Percentiles rank a stretch among this genome's conserved stretches.
Conservation (phyloP, 1,284 basidiomycete species). For the Boletus smithii region DNA sequence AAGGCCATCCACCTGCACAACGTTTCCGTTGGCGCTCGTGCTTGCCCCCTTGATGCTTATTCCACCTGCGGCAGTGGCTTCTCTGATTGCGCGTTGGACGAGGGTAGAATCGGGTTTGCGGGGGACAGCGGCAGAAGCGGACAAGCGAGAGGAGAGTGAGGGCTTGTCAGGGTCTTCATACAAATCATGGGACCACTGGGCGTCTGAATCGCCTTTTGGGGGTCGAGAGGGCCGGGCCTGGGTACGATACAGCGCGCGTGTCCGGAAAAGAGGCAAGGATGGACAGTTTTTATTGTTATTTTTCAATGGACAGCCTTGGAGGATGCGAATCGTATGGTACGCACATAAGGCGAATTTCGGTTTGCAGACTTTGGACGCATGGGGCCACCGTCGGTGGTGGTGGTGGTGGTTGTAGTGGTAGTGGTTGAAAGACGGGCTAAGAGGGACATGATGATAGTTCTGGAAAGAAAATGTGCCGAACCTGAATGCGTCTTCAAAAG, state of each 20-base stretch:
- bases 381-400: conserved; percentile 45
- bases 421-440: conserved; percentile 65
- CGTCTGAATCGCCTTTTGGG: conserved; percentile 65
- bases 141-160: conserved; percentile 63
- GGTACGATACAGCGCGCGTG: conserved; percentile 9
- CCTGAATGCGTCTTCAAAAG: too few relatives aligned
- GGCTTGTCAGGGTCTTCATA: conserved; percentile 54
- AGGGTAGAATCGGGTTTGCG: conserved; percentile 44
- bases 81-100: conserved; percentile 54
- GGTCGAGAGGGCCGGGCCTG: conserved; percentile 37
- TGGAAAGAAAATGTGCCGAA: conserved; percentile 8
- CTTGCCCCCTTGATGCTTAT: conserved; percentile 76
- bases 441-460: conserved; percentile 42
- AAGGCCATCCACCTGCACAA: conserved; percentile 74
- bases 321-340: conserved; percentile 40
- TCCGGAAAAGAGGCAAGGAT: conserved; percentile 1
- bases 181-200: conserved; percentile 70
- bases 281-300: conserved; percentile 10
- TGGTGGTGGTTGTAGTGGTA: conserved; percentile 28
- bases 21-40: conserved; percentile 50
- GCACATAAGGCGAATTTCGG: conserved; percentile 65
- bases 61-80: conserved; percentile 42
- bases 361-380: conserved; percentile 52
- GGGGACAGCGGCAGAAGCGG: conserved; percentile 32
- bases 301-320: conserved; percentile 25